Evolutionary conservation across 2,329 filamentous ascomycete species (phyloP).

Genomic region (Xylaria sp.): DNA sequence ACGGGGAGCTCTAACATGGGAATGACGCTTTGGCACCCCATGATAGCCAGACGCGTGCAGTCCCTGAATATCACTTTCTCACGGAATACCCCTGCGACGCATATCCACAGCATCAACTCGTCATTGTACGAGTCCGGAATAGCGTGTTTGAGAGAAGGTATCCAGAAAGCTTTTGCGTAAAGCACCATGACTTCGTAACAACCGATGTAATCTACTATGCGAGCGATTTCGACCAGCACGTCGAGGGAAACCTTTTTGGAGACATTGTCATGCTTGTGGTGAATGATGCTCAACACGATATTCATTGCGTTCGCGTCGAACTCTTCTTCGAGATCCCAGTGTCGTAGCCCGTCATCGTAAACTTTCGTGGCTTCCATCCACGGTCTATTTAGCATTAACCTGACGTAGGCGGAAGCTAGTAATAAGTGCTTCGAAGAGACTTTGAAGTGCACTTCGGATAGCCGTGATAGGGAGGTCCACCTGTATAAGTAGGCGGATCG

Average conservation of each 20-base stretch:
- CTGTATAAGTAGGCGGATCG: neutral
- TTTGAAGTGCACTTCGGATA: neutral
- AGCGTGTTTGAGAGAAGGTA: neutral
- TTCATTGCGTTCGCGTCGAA: neutral
- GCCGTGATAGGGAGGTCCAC: too few relatives aligned
- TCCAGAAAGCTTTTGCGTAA: neutral
- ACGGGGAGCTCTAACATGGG: neutral
- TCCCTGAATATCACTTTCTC: neutral
- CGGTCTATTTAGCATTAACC: neutral
- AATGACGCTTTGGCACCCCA: neutral
- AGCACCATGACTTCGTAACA: slow-evolving; percentile 1
- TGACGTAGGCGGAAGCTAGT: neutral
- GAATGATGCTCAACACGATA: slow-evolving; percentile 8
- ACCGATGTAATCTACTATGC: slow-evolving; percentile 7
- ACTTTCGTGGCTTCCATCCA: neutral
- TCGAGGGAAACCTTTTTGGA: neutral
- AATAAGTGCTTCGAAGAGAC: slow-evolving; percentile 1
- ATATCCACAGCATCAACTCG: slow-evolving; percentile 11
- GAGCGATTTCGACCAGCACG: slow-evolving; percentile 6
- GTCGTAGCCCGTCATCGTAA: neutral
- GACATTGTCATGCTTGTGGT: neutral
- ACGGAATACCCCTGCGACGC: slow-evolving; percentile 7
- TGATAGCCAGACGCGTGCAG: slow-evolving; percentile 13
- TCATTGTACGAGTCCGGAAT: neutral
- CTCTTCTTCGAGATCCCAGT: neutral